Base-by-base conservation (phyloP, 1,139 yeast genomes). In the Debaryomycetaceae sp. region DNA sequence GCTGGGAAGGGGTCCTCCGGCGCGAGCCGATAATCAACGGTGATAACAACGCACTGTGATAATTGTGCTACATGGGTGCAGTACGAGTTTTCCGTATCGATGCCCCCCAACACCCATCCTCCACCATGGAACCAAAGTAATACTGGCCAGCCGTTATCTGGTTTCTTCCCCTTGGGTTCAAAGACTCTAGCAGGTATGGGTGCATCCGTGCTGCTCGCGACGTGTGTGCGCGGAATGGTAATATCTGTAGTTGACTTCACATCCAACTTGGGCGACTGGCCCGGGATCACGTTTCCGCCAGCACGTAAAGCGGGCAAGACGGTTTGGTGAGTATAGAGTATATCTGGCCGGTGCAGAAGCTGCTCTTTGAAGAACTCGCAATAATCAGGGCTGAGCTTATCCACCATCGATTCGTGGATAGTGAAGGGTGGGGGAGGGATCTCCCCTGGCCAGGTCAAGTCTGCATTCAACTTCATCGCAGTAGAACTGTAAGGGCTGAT, bases 1-100 rank as follows among this genome's bases (percentile, higher is more conserved):
- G 71, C 69, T 3, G 78, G 78, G 40, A 56, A 72, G 11, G 74
- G 73, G 35, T 55, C 45, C 42, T 72, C 75, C 2, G 78, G 78
- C 0, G 75, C 75, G 31, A 65, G 46, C 23, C 74, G 41, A 43
- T 68, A 68, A 40, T 68, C 72, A 6, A 67, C 61, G 10, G 58
- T 48, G 16, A 64, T 44, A 10, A 64, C 71, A 7, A 61, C 43
- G 36, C 71, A 61, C 26, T 56, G 38, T 13, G 62, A 54, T 30
- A 46, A 37, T 18, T 58, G 59, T 13, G 69, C 66, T 24, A 63
- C 45, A 34, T 65, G 62, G 7, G 73, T 57, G 37, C 73, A 67
- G 44, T 54, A 64, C 2, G 67, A 57, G 48, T 69, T 67, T 35
- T 70, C 75, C 4, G 75, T 63, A 32, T 38, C 46, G 28, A 69